Percentiles rank a stretch among this genome's conserved stretches.
These are phyloP conservation scores for Actinidia arguta DNA, from an alignment of 179 eudicot genomes.

Conservation along the genomic window DNA sequence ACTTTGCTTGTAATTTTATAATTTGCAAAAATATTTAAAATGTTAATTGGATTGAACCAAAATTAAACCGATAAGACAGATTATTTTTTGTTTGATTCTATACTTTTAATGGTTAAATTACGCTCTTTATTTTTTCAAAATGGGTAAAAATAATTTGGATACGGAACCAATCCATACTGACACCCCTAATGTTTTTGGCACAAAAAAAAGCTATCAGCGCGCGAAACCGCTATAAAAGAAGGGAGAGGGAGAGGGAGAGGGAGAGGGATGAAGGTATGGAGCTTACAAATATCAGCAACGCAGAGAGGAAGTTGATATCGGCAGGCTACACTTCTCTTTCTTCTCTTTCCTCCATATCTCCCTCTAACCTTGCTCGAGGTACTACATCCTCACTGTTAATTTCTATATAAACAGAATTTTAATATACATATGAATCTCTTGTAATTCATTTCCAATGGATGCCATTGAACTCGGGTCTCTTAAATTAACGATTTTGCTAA, in stretches of 20 bases:
- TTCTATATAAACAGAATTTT: neutral
- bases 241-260: conserved; percentile 15
- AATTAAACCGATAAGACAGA: too few species aligned
- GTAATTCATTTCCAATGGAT: neutral
- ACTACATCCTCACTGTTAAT: neutral
- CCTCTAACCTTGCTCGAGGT: conserved; percentile 75
- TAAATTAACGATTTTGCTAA: neutral
- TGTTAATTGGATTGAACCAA: too few species aligned
- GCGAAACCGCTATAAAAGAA: neutral
- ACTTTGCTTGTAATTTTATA: too few species aligned
- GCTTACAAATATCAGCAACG: conserved; percentile 64
- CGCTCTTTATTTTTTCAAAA: too few species aligned
- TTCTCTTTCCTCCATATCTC: conserved; percentile 63
- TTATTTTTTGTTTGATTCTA: too few species aligned
- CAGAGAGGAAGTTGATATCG: conserved; percentile 73
- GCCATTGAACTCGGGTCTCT: neutral
- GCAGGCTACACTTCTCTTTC: conserved; percentile 82
- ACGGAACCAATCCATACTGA: too few species aligned
- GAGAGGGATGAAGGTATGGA: conserved; percentile 62
- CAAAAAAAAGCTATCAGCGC: conserved; percentile 1
- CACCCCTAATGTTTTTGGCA: too few species aligned
- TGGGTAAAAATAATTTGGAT: too few species aligned
- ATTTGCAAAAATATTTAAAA: too few species aligned
- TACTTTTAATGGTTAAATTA: too few species aligned
- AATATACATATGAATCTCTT: neutral